These are phyloP conservation scores for Dionaea muscipula DNA, from an alignment of 179 eudicot genomes.

Conservation along the genomic window DNA sequence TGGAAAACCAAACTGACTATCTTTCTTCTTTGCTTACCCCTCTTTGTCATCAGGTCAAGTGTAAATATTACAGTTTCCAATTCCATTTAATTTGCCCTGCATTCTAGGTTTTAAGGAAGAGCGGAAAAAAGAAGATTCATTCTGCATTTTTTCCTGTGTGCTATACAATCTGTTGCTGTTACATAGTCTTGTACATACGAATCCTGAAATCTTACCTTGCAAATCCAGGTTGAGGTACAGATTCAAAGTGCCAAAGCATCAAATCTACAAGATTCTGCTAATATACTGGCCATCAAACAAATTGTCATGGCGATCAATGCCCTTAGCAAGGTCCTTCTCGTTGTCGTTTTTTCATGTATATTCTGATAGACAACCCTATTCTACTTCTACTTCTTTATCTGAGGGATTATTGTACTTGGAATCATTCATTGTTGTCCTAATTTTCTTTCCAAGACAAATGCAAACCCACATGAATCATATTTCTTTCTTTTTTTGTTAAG, in stretches of 20 bases:
- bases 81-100: background rate
- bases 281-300: slow-evolving; percentile 56
- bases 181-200: background rate
- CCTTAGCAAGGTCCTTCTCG: slow-evolving; percentile 69
- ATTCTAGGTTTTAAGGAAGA: background rate
- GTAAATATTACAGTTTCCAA: slow-evolving; percentile 1
- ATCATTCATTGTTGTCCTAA: too few relatives aligned
- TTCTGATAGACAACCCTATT: too few relatives aligned
- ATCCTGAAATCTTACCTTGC: slow-evolving; percentile 8
- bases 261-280: slow-evolving; percentile 40
- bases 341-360: slow-evolving; percentile 2
- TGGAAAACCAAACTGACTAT: slow-evolving; percentile 67
- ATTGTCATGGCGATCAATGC: slow-evolving; percentile 87
- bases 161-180: too few relatives aligned
- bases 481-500: background rate
- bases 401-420: too few relatives aligned
- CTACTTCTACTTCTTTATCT: too few relatives aligned
- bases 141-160: too few relatives aligned
- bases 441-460: too few relatives aligned
- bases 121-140: too few relatives aligned
- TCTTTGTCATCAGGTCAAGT: slow-evolving; percentile 78
- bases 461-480: too few relatives aligned
- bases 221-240: slow-evolving; percentile 52
- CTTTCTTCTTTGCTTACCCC: slow-evolving; percentile 82
- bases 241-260: slow-evolving; percentile 44